Percentiles rank a stretch among this genome's conserved stretches.
Conservation (phyloP, 2,329 filamentous ascomycete species). For the Diaporthe sp. region DNA sequence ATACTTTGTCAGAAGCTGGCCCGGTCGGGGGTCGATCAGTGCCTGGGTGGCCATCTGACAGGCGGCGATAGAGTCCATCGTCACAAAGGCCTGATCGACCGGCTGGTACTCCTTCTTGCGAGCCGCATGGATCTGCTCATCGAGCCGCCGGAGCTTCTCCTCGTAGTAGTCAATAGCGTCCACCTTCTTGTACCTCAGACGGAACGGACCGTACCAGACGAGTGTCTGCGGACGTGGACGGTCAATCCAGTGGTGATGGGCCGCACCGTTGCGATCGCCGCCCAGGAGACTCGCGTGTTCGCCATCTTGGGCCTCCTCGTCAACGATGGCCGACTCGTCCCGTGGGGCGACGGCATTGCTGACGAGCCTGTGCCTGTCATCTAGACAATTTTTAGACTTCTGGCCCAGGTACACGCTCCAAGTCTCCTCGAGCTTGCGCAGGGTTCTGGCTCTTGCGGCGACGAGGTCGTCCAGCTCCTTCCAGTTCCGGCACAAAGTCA, state of each 20-base stretch:
- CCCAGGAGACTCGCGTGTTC: constrained; percentile 51
- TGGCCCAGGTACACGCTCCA: constrained; percentile 84
- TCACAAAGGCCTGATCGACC: constrained; percentile 92
- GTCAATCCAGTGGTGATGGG: constrained; percentile 57
- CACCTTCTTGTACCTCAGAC: constrained; percentile 78
- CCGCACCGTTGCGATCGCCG: constrained; percentile 44
- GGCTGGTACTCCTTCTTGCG: constrained; percentile 83
- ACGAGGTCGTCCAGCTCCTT: constrained; percentile 82
- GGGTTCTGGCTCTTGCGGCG: constrained; percentile 71
- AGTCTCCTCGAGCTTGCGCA: constrained; percentile 84
- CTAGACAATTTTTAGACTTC: constrained; percentile 52
- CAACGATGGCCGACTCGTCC: constrained; percentile 52
- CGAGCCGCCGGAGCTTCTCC: constrained; percentile 83
- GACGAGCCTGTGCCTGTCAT: constrained; percentile 44
- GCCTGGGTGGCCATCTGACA: constrained; percentile 97
- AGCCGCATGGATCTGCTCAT: constrained; percentile 79
- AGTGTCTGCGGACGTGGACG: constrained; percentile 75
- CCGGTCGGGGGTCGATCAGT: constrained; percentile 89
- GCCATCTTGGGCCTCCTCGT: constrained; percentile 53
- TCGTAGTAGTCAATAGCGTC: constrained; percentile 97
- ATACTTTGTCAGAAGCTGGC: constrained; percentile 85
- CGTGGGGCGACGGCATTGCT: constrained; percentile 37
- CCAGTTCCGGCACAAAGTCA: constrained; percentile 92
- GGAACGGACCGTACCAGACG: constrained; percentile 84
- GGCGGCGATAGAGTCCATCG: constrained; percentile 94